Conservation (phyloP, 1,284 basidiomycete species). For the Rhodotorula sp. region DNA sequence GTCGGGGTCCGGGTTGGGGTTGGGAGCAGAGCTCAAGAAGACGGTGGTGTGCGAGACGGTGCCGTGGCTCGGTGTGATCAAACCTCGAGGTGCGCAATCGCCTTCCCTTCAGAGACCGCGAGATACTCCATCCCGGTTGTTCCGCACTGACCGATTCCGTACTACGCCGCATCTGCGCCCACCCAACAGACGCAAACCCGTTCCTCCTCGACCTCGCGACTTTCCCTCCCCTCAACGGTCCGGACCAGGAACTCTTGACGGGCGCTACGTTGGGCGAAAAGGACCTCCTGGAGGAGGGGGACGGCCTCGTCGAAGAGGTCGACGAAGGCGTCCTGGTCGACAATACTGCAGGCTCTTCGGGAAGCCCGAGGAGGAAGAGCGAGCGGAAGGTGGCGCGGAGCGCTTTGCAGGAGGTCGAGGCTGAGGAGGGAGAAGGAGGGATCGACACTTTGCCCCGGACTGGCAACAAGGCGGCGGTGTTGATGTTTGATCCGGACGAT, state of each 20-base stretch:
- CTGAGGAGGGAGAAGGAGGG: background rate
- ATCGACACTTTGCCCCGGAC: background rate
- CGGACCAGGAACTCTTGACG: constrained; percentile 4
- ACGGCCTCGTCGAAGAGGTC: constrained; percentile 33
- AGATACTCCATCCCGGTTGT: too few species aligned
- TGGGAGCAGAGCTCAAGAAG: constrained; percentile 29
- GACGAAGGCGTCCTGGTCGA: constrained; percentile 1
- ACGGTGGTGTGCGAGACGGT: constrained; percentile 47
- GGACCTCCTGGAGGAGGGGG: constrained; percentile 43
- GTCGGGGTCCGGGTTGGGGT: background rate
- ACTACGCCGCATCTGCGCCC: too few species aligned
- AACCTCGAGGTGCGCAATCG: constrained; percentile 31
- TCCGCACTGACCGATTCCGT: too few species aligned
- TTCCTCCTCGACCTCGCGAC: constrained; percentile 39
- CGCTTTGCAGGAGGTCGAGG: constrained; percentile 14
- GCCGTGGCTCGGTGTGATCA: constrained; percentile 50
- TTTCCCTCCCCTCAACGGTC: constrained; percentile 29
- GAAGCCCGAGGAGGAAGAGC: background rate
- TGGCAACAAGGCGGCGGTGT: background rate
- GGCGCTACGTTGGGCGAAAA: constrained; percentile 45
- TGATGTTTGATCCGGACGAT: constrained; percentile 17
- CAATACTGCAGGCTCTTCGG: background rate
- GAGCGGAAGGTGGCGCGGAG: background rate
- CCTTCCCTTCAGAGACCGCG: background rate
- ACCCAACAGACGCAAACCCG: constrained; percentile 16